Evolutionary conservation across 2,329 filamentous ascomycete genomes (phyloP).

Genomic region (Aspergillus clavatus): DNA sequence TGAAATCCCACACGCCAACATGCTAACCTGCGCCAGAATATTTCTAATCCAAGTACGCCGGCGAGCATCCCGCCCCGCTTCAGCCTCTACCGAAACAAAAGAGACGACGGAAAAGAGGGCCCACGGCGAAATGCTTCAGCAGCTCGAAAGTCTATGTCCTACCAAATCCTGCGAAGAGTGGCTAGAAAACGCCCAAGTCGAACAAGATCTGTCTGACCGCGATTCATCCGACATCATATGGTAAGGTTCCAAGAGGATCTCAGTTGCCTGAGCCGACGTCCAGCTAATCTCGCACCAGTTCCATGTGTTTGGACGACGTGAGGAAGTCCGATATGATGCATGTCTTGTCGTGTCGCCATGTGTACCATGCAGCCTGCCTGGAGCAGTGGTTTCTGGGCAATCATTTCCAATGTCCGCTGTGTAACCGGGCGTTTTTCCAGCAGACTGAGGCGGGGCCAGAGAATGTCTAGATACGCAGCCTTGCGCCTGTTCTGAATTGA

Average conservation of each 20-base stretch:
- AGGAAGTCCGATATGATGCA: background rate
- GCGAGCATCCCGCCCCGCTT: background rate
- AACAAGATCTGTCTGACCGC: background rate
- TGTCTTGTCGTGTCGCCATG: background rate
- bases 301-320: background rate
- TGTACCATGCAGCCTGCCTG: background rate
- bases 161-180: background rate
- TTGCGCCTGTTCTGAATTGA: too few species aligned
- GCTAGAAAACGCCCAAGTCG: background rate
- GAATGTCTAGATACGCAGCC: background rate
- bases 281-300: background rate
- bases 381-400: background rate
- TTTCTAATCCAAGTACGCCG: background rate
- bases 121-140: background rate
- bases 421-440: background rate
- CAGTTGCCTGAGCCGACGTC: too few species aligned
- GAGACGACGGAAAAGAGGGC: background rate
- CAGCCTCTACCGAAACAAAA: background rate
- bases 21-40: background rate
- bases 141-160: background rate
- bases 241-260: background rate
- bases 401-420: background rate
- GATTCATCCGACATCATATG: background rate
- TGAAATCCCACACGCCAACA: background rate
- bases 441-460: background rate